Evolutionary conservation across 192 early-diverging fungal genomes (phyloP).

Genomic region (Piromyces sp.): DNA sequence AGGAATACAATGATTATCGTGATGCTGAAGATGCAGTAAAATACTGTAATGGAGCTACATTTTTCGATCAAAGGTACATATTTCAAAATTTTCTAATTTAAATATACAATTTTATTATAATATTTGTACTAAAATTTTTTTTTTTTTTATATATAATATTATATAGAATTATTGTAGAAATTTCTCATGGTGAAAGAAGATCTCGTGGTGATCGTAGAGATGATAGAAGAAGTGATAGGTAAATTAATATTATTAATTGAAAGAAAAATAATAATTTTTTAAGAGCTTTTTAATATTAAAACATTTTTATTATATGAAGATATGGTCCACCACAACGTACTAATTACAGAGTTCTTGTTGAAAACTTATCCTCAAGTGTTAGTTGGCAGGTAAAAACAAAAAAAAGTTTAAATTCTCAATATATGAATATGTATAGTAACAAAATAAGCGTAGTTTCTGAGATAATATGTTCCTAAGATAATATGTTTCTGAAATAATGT

Average conservation of each 20-base stretch:
- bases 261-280: too few relatives aligned
- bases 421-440: too few relatives aligned
- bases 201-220: slow-evolving; percentile 1
- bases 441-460: too few relatives aligned
- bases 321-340: not conserved
- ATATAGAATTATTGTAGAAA: slow-evolving; percentile 2
- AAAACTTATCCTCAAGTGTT: slow-evolving; percentile 59
- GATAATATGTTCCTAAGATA: too few relatives aligned
- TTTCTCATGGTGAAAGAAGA: slow-evolving; percentile 1
- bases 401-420: not conserved
- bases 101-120: too few relatives aligned
- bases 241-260: not conserved
- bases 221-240: not conserved
- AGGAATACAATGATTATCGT: slow-evolving; percentile 63
- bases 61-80: slow-evolving; percentile 63
- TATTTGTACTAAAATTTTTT: too few relatives aligned
- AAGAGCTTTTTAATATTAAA: too few relatives aligned
- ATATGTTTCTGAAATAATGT: too few relatives aligned
- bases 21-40: slow-evolving; percentile 85
- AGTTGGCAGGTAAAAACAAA: slow-evolving; percentile 58
- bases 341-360: slow-evolving; percentile 54
- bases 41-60: slow-evolving; percentile 60
- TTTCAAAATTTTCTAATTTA: too few relatives aligned
- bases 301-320: not conserved
- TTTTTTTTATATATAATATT: too few relatives aligned